Base-by-base conservation (phyloP, 2,329 filamentous ascomycete genomes). In the Elsinoe fawcettii region DNA sequence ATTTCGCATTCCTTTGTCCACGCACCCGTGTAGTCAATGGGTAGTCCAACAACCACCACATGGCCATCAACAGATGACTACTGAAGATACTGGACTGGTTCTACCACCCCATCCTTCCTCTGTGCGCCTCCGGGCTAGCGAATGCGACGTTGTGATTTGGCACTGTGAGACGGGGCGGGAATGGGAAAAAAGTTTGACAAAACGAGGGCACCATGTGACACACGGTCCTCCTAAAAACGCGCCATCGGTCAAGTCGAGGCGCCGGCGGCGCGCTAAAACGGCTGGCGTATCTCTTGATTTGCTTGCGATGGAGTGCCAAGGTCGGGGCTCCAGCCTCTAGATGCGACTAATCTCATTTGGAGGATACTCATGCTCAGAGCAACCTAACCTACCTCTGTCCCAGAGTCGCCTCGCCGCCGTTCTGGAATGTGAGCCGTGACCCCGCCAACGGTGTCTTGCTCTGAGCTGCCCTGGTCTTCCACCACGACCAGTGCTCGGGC, bases 381-480 rank as follows among this genome's bases (percentile, higher is more conserved):
- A 37, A 37, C 9, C 34, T n/a, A 37, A 37, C 34, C 30, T 32
- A 6, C 6, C 30, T 37, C 11, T 32, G 44, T 53, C 49, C 49
- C 49, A 53, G 49, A 53, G 49, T 53, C 49, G 49, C 54, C 37
- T 46, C 54, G 54, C 54, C 54, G 54, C 54, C 54, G 54, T 46
- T 56, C 54, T 56, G 54, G 54, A 56, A 56, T 56, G 37, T 27
- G 25, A 46, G 18, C 54, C 54, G 54, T 56, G 54, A 56, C 54
- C 54, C 54, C 54, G 54, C 54, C 54, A 56, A 56, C 54, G 54
- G 22, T 39, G 34, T 37, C 49, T 25, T 16, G 34, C 30, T 37
- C 34, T 9, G 14, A 37, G 49, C 18, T 20, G 49, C 49, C 32
- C 49, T 39, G 9, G 25, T 16, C 25, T 7, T 22, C 44, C 7